phyloP scores from a whole-genome alignment of 495 filamentous ascomycete genomes.

The Lophiotrema nucula region DNA sequence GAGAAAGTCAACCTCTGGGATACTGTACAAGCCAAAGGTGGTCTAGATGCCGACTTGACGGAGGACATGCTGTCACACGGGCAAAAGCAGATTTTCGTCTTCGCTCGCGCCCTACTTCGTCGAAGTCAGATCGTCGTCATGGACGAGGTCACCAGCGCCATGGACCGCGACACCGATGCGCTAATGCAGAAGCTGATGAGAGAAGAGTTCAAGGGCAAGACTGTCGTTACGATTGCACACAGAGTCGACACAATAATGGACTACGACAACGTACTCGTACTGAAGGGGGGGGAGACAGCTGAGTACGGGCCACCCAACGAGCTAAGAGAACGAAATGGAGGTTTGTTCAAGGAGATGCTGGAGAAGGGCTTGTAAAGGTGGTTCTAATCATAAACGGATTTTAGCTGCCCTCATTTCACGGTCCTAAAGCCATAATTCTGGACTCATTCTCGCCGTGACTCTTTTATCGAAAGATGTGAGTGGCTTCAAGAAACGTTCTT shows the following conservation, averaged over 20 bases:
- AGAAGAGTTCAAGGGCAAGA: slow-evolving; percentile 6
- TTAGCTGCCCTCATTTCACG: too few relatives aligned
- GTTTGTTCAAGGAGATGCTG: background rate
- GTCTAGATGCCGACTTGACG: slow-evolving; percentile 51
- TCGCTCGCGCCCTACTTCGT: slow-evolving; percentile 57
- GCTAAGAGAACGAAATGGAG: background rate
- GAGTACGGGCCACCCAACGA: background rate
- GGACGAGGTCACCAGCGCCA: slow-evolving; percentile 36
- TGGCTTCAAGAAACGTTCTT: too few relatives aligned
- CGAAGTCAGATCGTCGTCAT: slow-evolving; percentile 26
- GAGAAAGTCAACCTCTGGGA: slow-evolving; percentile 30
- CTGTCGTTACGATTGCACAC: slow-evolving; percentile 22
- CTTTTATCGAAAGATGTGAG: too few relatives aligned
- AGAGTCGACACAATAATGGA: slow-evolving; percentile 12
- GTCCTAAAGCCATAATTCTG: too few relatives aligned
- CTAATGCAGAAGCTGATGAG: slow-evolving; percentile 13
- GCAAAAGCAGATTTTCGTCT: slow-evolving; percentile 61
- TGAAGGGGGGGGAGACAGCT: background rate
- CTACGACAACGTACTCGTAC: background rate
- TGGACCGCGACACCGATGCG: slow-evolving; percentile 13
- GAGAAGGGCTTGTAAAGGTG: background rate
- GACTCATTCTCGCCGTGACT: too few relatives aligned
- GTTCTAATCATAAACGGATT: too few relatives aligned
- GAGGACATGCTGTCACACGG: slow-evolving; percentile 56
- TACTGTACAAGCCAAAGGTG: slow-evolving; percentile 44